A percentile compares a stretch with the other conserved stretches of the same genome.
These are phyloP conservation scores for Eucalyptus guilfoylei DNA, from an alignment of 345 rosid species.

Conservation along the genomic window DNA sequence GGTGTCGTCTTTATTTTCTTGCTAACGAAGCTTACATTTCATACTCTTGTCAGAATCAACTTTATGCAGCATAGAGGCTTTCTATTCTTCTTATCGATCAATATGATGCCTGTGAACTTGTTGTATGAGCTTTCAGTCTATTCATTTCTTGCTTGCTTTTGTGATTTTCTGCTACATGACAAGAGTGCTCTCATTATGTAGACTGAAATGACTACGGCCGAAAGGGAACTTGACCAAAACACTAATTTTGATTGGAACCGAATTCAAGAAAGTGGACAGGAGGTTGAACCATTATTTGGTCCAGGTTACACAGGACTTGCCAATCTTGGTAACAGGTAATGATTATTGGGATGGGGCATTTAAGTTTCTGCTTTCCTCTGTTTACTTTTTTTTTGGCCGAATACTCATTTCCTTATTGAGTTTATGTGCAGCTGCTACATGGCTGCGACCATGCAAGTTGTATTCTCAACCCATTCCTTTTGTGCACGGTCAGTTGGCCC, in stretches of 20 bases:
- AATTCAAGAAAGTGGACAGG: constrained; percentile 97
- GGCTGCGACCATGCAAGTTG: constrained; percentile 98
- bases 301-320: constrained; percentile 96
- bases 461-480: constrained; percentile 70
- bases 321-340: constrained; percentile 96
- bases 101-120: neutral
- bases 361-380: neutral
- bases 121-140: neutral
- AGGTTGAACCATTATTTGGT: constrained; percentile 71
- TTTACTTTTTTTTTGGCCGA: neutral
- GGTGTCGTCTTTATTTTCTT: neutral
- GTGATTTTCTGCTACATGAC: neutral
- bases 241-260: constrained; percentile 98
- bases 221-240: constrained; percentile 98
- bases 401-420: constrained; percentile 2
- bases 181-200: neutral
- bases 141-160: neutral
- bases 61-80: neutral
- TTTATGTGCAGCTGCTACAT: constrained; percentile 77
- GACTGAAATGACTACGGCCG: constrained; percentile 99
- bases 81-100: neutral
- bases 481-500: constrained; percentile 39
- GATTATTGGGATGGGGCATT: neutral
- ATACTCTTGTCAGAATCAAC: neutral
- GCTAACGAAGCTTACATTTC: neutral